Evolutionary conservation across 345 rosid genomes (phyloP).

Genomic region (Carallia brachiata): DNA sequence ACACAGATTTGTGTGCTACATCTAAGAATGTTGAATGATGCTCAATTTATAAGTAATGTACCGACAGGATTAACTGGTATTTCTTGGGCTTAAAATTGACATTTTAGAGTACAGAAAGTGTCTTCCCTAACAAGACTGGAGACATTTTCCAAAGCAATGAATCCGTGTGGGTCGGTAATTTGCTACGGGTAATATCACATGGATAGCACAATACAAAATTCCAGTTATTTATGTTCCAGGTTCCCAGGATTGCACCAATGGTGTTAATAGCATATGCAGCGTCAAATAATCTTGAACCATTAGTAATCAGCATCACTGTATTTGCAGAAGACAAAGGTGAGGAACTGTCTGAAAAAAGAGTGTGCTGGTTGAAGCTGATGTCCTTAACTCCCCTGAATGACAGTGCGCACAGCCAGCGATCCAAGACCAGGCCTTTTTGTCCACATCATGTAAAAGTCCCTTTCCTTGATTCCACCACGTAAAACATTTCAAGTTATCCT

Average conservation of each 20-base stretch:
- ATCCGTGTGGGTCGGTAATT: neutral
- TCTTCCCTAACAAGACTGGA: too few species aligned
- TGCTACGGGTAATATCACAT: constrained; percentile 2
- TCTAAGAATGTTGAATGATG: too few species aligned
- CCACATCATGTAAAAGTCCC: constrained; percentile 84
- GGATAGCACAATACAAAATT: neutral
- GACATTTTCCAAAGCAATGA: neutral
- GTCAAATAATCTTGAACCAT: constrained; percentile 5
- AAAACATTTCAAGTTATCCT: constrained; percentile 90
- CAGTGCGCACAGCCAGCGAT: constrained; percentile 76
- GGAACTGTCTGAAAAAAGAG: neutral
- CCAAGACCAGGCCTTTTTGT: constrained; percentile 95
- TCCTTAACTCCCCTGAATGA: constrained; percentile 6
- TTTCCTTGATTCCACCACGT: constrained; percentile 98
- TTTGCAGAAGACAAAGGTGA: neutral
- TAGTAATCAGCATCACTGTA: constrained; percentile 3
- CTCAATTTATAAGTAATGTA: too few species aligned
- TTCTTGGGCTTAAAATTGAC: too few species aligned
- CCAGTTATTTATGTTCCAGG: constrained; percentile 4
- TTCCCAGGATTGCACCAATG: constrained; percentile 3
- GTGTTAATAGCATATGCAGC: neutral
- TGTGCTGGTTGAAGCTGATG: constrained; percentile 10
- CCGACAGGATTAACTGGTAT: too few species aligned
- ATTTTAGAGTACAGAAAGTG: too few species aligned
- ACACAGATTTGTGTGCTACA: too few species aligned